Percentiles rank a stretch among this genome's conserved stretches.
phyloP scores from a whole-genome alignment of 2,329 filamentous ascomycete species.

The Beauveria pseudobassiana region DNA sequence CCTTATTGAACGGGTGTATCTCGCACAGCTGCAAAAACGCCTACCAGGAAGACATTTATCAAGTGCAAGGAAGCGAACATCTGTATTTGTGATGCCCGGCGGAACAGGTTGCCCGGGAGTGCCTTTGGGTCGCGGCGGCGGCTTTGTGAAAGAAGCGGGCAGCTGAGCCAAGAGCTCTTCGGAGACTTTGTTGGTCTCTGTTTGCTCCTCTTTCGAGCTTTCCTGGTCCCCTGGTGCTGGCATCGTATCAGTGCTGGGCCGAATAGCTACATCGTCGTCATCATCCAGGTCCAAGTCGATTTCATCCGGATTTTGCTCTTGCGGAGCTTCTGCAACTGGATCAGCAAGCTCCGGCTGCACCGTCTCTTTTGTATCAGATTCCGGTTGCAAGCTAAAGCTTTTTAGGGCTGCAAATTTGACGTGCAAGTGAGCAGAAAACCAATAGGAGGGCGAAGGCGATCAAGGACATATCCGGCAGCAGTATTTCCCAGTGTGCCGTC shows the following conservation, averaged over 20 bases:
- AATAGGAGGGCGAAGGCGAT: slow-evolving; percentile 76
- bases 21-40: slow-evolving; percentile 77
- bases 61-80: slow-evolving; percentile 77
- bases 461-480: slow-evolving; percentile 73
- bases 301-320: slow-evolving; percentile 53
- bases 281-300: slow-evolving; percentile 62
- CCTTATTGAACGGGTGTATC: slow-evolving; percentile 41
- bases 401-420: slow-evolving; percentile 73
- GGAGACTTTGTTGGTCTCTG: slow-evolving; percentile 35
- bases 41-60: slow-evolving; percentile 82
- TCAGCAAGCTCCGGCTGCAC: not conserved
- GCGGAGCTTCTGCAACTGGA: not conserved
- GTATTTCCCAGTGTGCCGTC: slow-evolving; percentile 70
- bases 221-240: not conserved
- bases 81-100: slow-evolving; percentile 64
- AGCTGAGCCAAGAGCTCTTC: slow-evolving; percentile 64
- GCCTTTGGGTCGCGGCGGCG: slow-evolving; percentile 25
- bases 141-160: slow-evolving; percentile 62
- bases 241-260: slow-evolving; percentile 16
- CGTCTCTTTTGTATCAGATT: not conserved
- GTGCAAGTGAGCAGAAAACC: slow-evolving; percentile 93
- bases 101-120: slow-evolving; percentile 58
- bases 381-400: slow-evolving; percentile 37
- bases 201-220: not conserved
- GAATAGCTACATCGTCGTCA: slow-evolving; percentile 24